phyloP scores from a whole-genome alignment of 495 filamentous ascomycete genomes.

The Amniculicola lignicola region DNA sequence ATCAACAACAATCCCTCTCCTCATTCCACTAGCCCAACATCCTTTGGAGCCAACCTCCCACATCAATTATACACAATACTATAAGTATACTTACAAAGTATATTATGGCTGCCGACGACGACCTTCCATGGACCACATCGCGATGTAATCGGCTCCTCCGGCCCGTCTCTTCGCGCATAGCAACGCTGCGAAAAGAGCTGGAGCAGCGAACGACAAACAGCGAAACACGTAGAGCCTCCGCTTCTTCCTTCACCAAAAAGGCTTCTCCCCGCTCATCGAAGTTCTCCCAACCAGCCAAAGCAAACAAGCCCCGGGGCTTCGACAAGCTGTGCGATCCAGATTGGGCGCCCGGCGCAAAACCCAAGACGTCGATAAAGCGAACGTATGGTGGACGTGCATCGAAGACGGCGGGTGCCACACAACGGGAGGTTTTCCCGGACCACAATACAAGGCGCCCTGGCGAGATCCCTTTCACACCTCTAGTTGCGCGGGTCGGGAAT shows the following conservation, averaged over 20 bases:
- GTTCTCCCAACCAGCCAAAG: constrained; percentile 13
- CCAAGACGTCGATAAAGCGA: neutral
- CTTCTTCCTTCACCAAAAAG: neutral
- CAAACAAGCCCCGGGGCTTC: constrained; percentile 25
- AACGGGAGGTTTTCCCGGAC: neutral
- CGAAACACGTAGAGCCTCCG: constrained; percentile 4
- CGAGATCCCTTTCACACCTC: constrained; percentile 28
- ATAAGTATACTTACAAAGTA: constrained; percentile 21
- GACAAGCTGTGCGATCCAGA: constrained; percentile 31
- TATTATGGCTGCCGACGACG: constrained; percentile 22
- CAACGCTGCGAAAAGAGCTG: constrained; percentile 26
- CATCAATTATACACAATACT: no score
- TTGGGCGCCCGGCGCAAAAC: constrained; percentile 22
- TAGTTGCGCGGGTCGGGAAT: constrained; percentile 14
- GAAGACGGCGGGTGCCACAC: constrained; percentile 1
- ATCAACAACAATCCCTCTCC: no score
- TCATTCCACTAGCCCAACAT: no score
- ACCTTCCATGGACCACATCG: constrained; percentile 30
- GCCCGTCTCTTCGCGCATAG: constrained; percentile 26
- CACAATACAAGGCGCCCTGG: constrained; percentile 12
- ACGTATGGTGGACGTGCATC: constrained; percentile 21
- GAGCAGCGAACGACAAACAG: constrained; percentile 1
- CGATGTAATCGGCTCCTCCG: constrained; percentile 34
- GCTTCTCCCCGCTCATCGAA: constrained; percentile 1
- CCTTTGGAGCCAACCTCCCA: no score